Evolutionary conservation across 1,284 basidiomycete species (phyloP).

Genomic region (Trichosporon ovoides): DNA sequence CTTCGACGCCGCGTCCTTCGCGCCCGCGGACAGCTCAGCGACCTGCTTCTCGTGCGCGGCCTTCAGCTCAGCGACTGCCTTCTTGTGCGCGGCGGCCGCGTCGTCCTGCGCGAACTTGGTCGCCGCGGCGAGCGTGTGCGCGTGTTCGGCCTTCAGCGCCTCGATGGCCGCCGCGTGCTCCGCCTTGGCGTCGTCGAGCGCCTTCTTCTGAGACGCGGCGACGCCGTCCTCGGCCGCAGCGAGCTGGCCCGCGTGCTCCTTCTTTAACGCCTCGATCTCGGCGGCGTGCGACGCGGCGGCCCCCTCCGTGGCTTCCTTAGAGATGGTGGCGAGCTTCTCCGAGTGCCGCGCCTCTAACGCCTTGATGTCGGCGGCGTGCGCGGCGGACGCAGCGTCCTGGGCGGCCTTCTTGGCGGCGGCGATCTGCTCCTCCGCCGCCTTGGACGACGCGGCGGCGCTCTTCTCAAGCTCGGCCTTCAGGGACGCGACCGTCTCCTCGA

Average conservation of each 20-base stretch:
- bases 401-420: slow-evolving; percentile 9
- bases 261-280: slow-evolving; percentile 21
- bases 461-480: slow-evolving; percentile 7
- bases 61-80: slow-evolving; percentile 11
- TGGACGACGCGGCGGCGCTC: neutral
- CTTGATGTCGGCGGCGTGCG: slow-evolving; percentile 15
- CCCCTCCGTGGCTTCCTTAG: slow-evolving; percentile 3
- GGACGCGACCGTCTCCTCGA: neutral
- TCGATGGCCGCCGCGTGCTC: slow-evolving; percentile 9
- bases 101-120: slow-evolving; percentile 26
- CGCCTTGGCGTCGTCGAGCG: slow-evolving; percentile 4
- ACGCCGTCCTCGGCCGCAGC: neutral
- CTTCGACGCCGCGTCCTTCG: slow-evolving; percentile 17
- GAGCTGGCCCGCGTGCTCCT: neutral
- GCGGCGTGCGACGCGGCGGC: slow-evolving; percentile 1
- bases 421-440: slow-evolving; percentile 1
- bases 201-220: slow-evolving; percentile 4
- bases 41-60: slow-evolving; percentile 20
- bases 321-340: slow-evolving; percentile 2
- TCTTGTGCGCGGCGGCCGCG: neutral
- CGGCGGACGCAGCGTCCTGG: neutral
- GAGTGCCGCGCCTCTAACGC: slow-evolving; percentile 14
- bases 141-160: slow-evolving; percentile 14
- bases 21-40: slow-evolving; percentile 11
- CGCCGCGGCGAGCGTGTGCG: slow-evolving; percentile 17